A percentile compares a stretch with the other conserved stretches of the same genome.
These are phyloP conservation scores for Zygoascus meyerae DNA, from an alignment of 1,139 yeast genomes.

Conservation along the genomic window DNA sequence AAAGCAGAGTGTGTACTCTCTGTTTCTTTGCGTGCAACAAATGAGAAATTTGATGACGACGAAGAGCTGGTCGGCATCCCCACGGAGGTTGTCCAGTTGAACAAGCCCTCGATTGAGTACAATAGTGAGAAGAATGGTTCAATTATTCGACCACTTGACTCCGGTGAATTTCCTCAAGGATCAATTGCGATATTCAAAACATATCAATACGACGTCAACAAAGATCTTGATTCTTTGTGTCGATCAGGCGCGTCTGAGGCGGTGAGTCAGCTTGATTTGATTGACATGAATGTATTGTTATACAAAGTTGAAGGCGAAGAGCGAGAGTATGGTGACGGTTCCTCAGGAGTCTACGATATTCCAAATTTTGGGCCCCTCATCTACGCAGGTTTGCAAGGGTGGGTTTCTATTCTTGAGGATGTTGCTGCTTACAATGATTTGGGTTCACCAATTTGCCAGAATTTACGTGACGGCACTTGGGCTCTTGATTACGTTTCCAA, in stretches of 20 bases:
- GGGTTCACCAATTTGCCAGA: conserved; percentile 77
- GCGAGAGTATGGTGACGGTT: conserved; percentile 68
- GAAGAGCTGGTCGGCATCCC: conserved; percentile 53
- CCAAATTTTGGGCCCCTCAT: conserved; percentile 70
- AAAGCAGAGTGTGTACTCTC: conserved; percentile 56
- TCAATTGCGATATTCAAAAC: conserved; percentile 83
- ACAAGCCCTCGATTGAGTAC: conserved; percentile 44
- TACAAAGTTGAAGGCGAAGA: conserved; percentile 86
- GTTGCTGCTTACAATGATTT: conserved; percentile 67
- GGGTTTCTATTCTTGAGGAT: conserved; percentile 64
- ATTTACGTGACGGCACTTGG: conserved; percentile 82
- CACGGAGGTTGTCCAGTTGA: conserved; percentile 50
- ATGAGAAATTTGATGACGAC: conserved; percentile 40
- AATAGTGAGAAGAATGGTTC: conserved; percentile 39
- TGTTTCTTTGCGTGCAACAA: conserved; percentile 49
- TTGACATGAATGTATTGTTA: conserved; percentile 68
- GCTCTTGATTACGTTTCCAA: conserved; percentile 71
- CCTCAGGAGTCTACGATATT: conserved; percentile 63
- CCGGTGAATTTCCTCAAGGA: conserved; percentile 69
- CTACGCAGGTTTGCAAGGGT: conserved; percentile 91
- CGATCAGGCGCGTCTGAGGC: conserved; percentile 74
- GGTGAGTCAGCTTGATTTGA: conserved; percentile 50
- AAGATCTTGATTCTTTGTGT: conserved; percentile 56
- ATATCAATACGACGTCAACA: conserved; percentile 49
- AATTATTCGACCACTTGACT: conserved; percentile 44